phyloP scores from a whole-genome alignment of 2,329 filamentous ascomycete species.

The Penicillium aurantiogriseum region DNA sequence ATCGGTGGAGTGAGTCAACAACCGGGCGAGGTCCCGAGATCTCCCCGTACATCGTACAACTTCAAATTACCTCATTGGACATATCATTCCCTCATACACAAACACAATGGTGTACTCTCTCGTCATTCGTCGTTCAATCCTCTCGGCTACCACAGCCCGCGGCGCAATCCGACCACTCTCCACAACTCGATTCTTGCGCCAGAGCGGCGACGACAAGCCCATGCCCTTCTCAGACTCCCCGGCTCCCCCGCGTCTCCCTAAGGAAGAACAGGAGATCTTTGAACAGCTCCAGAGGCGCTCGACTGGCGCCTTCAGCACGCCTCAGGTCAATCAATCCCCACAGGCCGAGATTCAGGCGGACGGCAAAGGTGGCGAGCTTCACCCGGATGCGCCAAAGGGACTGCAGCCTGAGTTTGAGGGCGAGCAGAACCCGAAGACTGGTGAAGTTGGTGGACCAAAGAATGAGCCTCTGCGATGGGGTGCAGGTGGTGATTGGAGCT shows the following conservation, averaged over 20 bases:
- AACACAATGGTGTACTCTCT: slow-evolving; percentile 24
- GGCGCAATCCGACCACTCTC: slow-evolving; percentile 27
- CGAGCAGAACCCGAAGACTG: slow-evolving; percentile 87
- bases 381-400: slow-evolving; percentile 71
- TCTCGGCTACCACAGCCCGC: slow-evolving; percentile 41
- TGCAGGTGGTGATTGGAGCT: slow-evolving; percentile 76
- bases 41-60: neutral
- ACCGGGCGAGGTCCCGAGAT: neutral
- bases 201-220: slow-evolving; percentile 27
- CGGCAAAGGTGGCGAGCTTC: slow-evolving; percentile 63
- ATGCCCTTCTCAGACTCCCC: slow-evolving; percentile 51
- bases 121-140: slow-evolving; percentile 37
- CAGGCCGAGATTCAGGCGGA: slow-evolving; percentile 51
- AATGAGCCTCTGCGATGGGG: slow-evolving; percentile 94
- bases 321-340: slow-evolving; percentile 53
- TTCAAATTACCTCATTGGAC: slow-evolving; percentile 19
- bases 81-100: slow-evolving; percentile 7
- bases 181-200: slow-evolving; percentile 24
- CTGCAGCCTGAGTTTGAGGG: slow-evolving; percentile 90
- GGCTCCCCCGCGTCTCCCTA: slow-evolving; percentile 79
- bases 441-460: slow-evolving; percentile 94
- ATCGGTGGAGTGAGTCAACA: slow-evolving; percentile 7
- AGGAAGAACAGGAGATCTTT: slow-evolving; percentile 85
- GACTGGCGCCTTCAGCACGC: slow-evolving; percentile 74
- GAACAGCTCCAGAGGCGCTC: slow-evolving; percentile 78